Evolutionary conservation across 305 asterid genomes (phyloP).

Genomic region (Nicotiana rustica): DNA sequence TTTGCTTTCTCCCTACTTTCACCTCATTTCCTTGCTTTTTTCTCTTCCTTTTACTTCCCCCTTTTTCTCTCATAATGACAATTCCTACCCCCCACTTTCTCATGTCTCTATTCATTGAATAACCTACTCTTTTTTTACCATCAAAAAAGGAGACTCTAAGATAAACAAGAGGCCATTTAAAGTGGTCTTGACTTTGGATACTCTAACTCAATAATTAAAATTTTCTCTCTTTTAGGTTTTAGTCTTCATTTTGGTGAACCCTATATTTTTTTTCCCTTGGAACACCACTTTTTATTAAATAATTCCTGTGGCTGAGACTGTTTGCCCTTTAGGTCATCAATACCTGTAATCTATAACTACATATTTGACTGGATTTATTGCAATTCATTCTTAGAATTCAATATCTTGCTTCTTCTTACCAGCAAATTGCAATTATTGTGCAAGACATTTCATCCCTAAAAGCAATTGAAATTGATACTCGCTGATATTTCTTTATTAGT

Average conservation of each 20-base stretch:
- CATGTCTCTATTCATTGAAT: conserved; percentile 41
- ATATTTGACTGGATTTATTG: conserved; percentile 28
- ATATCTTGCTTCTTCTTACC: conserved; percentile 25
- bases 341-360: conserved; percentile 24
- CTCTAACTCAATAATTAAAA: conserved; percentile 14
- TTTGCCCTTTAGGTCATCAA: conserved; percentile 27
- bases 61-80: conserved; percentile 37
- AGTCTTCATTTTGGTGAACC: conserved; percentile 28
- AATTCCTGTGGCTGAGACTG: conserved; percentile 25
- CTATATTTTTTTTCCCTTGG: conserved; percentile 17
- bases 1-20: conserved; percentile 30
- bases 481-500: no score
- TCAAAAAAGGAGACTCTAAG: conserved; percentile 33
- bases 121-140: conserved; percentile 25
- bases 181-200: conserved; percentile 30
- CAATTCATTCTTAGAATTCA: neutral
- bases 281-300: conserved; percentile 12
- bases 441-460: conserved; percentile 16
- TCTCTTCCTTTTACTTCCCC: neutral
- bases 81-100: conserved; percentile 44
- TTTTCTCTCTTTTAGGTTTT: neutral
- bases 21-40: neutral
- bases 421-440: conserved; percentile 19
- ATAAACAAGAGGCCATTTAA: conserved; percentile 36
- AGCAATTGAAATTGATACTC: neutral